Evolutionary conservation across 2,329 filamentous ascomycete genomes (phyloP).

Genomic region (Diaporthe longicolla): DNA sequence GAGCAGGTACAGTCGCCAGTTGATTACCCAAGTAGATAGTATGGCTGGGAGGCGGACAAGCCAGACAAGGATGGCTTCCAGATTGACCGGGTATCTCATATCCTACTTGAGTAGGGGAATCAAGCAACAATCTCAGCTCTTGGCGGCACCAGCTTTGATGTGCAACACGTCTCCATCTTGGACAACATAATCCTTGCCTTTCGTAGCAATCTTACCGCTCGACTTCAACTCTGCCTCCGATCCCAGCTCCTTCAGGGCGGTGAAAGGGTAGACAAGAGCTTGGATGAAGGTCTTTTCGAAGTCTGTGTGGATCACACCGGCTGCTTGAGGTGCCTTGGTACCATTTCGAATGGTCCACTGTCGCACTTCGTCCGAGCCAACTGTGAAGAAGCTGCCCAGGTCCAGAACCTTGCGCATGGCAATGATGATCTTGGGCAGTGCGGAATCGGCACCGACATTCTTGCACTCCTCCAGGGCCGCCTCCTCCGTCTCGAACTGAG

Average conservation of each 20-base stretch:
- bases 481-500: slow-evolving; percentile 81
- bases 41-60: background rate
- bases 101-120: background rate
- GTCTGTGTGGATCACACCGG: slow-evolving; percentile 97
- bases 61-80: slow-evolving; percentile 6
- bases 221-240: slow-evolving; percentile 91
- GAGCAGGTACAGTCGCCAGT: background rate
- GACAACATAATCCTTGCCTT: slow-evolving; percentile 84
- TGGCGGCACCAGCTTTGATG: slow-evolving; percentile 91
- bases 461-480: slow-evolving; percentile 90
- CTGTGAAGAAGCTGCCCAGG: slow-evolving; percentile 97
- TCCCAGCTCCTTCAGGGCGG: slow-evolving; percentile 83
- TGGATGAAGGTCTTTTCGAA: slow-evolving; percentile 99
- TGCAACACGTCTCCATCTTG: slow-evolving; percentile 87
- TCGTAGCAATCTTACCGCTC: slow-evolving; percentile 97
- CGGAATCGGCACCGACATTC: slow-evolving; percentile 86
- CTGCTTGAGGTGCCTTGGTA: slow-evolving; percentile 97
- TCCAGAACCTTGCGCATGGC: slow-evolving; percentile 95
- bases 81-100: slow-evolving; percentile 2
- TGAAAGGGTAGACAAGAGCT: slow-evolving; percentile 93
- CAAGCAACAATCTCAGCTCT: slow-evolving; percentile 63
- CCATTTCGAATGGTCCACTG: slow-evolving; percentile 98
- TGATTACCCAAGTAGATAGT: background rate
- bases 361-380: slow-evolving; percentile 93
- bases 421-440: slow-evolving; percentile 89